These are phyloP conservation scores for Amyloporia xantha DNA, from an alignment of 768 basidiomycete species.

Conservation along the genomic window DNA sequence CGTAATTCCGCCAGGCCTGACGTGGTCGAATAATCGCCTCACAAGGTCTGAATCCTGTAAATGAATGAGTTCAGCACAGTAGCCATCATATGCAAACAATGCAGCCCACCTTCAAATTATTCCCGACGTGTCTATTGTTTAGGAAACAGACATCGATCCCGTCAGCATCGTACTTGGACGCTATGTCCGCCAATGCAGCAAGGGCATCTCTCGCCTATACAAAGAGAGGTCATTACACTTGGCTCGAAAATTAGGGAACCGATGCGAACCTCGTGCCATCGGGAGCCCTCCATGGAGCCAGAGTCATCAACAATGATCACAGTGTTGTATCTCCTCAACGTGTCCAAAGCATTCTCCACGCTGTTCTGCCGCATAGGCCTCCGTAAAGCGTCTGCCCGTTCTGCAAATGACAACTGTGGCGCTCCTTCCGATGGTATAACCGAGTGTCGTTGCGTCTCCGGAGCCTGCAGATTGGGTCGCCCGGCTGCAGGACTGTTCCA, in stretches of 20 bases:
- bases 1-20: conserved; percentile 38
- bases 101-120: conserved; percentile 32
- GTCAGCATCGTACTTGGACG: conserved; percentile 44
- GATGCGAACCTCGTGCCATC: conserved; percentile 44
- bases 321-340: conserved; percentile 44
- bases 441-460: not conserved
- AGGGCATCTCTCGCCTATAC: conserved; percentile 41
- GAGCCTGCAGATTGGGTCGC: not conserved
- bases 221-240: not conserved
- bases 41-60: conserved; percentile 33
- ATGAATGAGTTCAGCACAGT: not conserved
- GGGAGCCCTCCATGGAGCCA: conserved; percentile 41
- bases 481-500: not conserved
- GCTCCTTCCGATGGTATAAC: not conserved
- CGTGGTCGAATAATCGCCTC: conserved; percentile 35
- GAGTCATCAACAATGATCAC: conserved; percentile 59
- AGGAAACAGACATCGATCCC: conserved; percentile 62
- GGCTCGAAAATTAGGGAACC: not conserved
- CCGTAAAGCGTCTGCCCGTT: conserved; percentile 8
- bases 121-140: conserved; percentile 30
- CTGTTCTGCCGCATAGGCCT: conserved; percentile 14
- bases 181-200: conserved; percentile 40
- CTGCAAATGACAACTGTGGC: not conserved
- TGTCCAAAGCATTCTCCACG: conserved; percentile 25
- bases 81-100: not conserved